Conservation (phyloP, 345 rosid species). For the Gossypium stocksii region DNA sequence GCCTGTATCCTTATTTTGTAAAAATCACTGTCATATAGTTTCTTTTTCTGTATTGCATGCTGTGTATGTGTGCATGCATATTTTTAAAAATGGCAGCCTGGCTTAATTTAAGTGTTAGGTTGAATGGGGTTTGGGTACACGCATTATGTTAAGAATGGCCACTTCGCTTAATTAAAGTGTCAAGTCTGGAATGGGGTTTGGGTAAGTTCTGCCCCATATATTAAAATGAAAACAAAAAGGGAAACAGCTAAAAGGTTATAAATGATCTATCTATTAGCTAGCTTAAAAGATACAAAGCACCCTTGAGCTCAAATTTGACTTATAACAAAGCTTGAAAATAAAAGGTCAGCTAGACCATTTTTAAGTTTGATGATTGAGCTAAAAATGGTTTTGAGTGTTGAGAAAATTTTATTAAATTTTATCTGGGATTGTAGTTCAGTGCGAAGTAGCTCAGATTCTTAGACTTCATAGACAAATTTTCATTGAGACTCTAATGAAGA, state of each 20-base stretch:
- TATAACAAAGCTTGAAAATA: not conserved
- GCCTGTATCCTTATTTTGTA: not conserved
- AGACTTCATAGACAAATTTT: not conserved
- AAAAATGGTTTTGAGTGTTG: not conserved
- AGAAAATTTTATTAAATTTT: not conserved
- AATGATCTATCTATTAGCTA: not conserved
- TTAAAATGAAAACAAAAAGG: not conserved
- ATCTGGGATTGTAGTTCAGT: not conserved
- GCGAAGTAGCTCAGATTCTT: not conserved
- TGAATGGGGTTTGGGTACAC: not conserved
- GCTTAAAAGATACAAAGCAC: not conserved
- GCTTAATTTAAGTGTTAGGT: not conserved
- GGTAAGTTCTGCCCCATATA: not conserved
- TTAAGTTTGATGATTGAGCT: not conserved
- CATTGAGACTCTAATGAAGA: not conserved
- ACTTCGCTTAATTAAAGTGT: not conserved
- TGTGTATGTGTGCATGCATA: not conserved
- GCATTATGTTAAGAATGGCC: not conserved
- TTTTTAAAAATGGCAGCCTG: not conserved
- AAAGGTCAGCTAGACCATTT: not conserved
- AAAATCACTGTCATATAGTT: not conserved
- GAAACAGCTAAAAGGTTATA: not conserved
- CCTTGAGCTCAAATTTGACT: not conserved
- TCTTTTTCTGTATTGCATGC: not conserved
- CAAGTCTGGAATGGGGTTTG: not conserved